Evolutionary conservation across 2,329 filamentous ascomycete genomes (phyloP).

Genomic region (Xylariomycetidae sp.): DNA sequence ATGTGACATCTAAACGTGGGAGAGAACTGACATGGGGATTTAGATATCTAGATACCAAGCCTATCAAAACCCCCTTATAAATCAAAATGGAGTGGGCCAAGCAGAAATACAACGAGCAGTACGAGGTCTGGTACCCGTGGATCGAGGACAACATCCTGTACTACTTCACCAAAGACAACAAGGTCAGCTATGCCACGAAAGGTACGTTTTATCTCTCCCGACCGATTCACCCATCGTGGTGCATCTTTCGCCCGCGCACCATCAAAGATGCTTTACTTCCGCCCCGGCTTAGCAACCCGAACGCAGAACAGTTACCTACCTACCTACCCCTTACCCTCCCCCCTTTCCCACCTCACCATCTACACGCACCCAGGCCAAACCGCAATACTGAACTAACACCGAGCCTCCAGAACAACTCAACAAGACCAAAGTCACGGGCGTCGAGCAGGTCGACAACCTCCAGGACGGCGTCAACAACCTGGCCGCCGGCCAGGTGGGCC

Average conservation of each 20-base stretch:
- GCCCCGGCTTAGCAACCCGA: too few relatives aligned
- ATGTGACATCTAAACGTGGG: too few relatives aligned
- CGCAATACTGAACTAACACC: slow-evolving; percentile 2
- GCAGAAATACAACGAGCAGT: slow-evolving; percentile 65
- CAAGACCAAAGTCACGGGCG: slow-evolving; percentile 65
- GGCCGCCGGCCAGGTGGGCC: slow-evolving; percentile 59
- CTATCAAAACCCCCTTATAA: background rate
- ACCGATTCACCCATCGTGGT: too few relatives aligned
- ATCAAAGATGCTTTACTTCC: too few relatives aligned
- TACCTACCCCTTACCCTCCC: background rate
- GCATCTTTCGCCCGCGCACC: too few relatives aligned
- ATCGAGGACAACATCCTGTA: slow-evolving; percentile 67
- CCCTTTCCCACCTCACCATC: background rate
- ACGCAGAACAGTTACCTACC: too few relatives aligned
- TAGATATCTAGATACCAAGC: background rate
- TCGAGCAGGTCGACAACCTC: slow-evolving; percentile 62
- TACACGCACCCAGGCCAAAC: background rate
- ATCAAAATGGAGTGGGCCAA: slow-evolving; percentile 50
- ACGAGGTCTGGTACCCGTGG: slow-evolving; percentile 74
- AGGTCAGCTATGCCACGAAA: slow-evolving; percentile 66
- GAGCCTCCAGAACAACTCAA: slow-evolving; percentile 54
- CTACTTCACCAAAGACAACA: slow-evolving; percentile 74
- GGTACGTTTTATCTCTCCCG: slow-evolving; percentile 39
- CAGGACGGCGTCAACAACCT: slow-evolving; percentile 64
- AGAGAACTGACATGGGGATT: too few relatives aligned